Evolutionary conservation across 495 filamentous ascomycete genomes (phyloP).

Genomic region (Aspergillus saccharolyticus): DNA sequence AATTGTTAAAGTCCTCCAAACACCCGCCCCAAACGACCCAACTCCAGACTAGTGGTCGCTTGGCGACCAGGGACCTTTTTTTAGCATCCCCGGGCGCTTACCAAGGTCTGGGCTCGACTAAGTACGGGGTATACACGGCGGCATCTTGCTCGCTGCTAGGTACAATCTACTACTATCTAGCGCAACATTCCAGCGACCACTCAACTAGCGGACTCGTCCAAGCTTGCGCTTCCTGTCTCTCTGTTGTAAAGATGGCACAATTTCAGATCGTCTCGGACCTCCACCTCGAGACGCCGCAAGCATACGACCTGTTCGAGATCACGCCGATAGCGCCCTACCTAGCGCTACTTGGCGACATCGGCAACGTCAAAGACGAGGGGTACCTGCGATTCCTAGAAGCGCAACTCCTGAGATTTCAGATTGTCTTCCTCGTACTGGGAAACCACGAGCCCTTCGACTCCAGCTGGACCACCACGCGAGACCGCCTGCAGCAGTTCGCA

Average conservation of each 20-base stretch:
- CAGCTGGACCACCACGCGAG: constrained; percentile 30
- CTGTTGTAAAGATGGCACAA: constrained; percentile 12
- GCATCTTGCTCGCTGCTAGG: too few relatives aligned
- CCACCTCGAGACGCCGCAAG: constrained; percentile 44
- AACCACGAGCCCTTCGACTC: constrained; percentile 55
- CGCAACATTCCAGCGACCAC: constrained; percentile 3
- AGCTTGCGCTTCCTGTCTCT: neutral
- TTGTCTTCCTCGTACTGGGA: constrained; percentile 49
- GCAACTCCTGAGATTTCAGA: constrained; percentile 41
- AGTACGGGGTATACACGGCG: too few relatives aligned
- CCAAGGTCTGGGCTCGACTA: neutral
- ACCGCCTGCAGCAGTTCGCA: constrained; percentile 20
- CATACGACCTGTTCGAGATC: constrained; percentile 46
- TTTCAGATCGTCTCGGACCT: constrained; percentile 57
- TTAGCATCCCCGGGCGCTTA: neutral
- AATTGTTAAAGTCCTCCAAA: too few relatives aligned
- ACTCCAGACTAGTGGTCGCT: too few relatives aligned
- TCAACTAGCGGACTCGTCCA: neutral
- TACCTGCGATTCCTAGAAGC: constrained; percentile 38
- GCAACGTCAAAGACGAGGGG: constrained; percentile 35
- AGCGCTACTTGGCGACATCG: constrained; percentile 55
- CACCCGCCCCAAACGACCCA: too few relatives aligned
- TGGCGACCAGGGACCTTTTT: neutral
- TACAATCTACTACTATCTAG: too few relatives aligned
- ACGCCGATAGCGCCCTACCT: constrained; percentile 44